Conservation (phyloP, 169 alveolate genomes). For the Plasmodium inui region DNA sequence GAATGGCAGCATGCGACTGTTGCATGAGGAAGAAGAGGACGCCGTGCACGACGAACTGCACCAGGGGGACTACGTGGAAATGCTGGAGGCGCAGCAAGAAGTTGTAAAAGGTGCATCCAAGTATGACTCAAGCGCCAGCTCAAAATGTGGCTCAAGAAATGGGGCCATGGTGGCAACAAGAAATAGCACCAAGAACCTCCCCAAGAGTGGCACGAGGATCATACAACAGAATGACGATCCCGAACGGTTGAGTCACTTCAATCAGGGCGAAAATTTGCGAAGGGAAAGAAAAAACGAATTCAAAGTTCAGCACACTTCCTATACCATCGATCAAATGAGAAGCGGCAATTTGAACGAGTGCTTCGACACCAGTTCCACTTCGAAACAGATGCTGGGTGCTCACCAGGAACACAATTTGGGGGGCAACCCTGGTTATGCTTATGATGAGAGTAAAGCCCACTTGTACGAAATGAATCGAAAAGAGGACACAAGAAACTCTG, state of each 20-base stretch:
- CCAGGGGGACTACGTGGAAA: background rate
- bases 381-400: background rate
- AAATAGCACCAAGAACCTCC: background rate
- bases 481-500: background rate
- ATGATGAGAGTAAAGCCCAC: background rate
- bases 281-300: background rate
- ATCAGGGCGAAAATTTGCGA: background rate
- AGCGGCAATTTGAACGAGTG: slow-evolving; percentile 5
- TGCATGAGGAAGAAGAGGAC: background rate
- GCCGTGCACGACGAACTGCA: background rate
- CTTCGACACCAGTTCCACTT: background rate
- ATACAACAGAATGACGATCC: background rate
- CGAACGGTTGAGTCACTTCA: background rate
- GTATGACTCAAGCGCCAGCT: background rate
- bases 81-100: background rate
- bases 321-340: background rate
- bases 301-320: background rate
- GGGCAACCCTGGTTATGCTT: background rate
- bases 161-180: background rate
- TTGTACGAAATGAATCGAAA: background rate
- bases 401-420: background rate
- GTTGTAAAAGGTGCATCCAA: background rate
- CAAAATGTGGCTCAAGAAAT: background rate
- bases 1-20: slow-evolving; percentile 3
- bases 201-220: background rate